phyloP scores from a whole-genome alignment of 495 filamentous ascomycete genomes.

The Talaromyces borbonicus region DNA sequence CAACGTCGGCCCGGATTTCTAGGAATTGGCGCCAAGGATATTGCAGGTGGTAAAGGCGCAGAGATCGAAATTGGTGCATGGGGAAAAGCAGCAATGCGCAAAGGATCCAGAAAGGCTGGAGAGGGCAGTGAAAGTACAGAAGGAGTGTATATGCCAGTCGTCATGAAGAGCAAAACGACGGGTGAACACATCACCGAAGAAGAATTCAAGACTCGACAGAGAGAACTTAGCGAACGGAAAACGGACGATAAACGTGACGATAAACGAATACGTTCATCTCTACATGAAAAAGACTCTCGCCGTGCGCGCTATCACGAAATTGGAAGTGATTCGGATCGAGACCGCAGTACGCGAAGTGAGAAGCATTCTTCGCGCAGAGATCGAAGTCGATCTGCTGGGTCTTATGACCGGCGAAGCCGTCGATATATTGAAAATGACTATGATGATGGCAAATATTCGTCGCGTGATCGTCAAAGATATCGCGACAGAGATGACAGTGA shows the following conservation, averaged over 20 bases:
- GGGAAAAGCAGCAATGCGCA: slow-evolving; percentile 57
- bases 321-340: slow-evolving; percentile 3
- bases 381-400: slow-evolving; percentile 14
- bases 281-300: slow-evolving; percentile 26
- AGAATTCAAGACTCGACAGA: slow-evolving; percentile 43
- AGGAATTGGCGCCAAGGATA: slow-evolving; percentile 71
- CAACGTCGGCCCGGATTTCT: slow-evolving; percentile 68
- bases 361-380: slow-evolving; percentile 16
- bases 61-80: slow-evolving; percentile 69
- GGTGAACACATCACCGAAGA: slow-evolving; percentile 57
- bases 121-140: slow-evolving; percentile 30
- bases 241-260: slow-evolving; percentile 22
- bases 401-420: slow-evolving; percentile 6
- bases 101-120: slow-evolving; percentile 39
- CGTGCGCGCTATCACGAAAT: slow-evolving; percentile 18
- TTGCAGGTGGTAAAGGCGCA: slow-evolving; percentile 48
- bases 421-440: slow-evolving; percentile 6
- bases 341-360: slow-evolving; percentile 13
- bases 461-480: slow-evolving; percentile 1
- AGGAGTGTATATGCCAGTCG: slow-evolving; percentile 55
- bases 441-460: slow-evolving; percentile 4
- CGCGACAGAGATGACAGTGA: slow-evolving; percentile 5
- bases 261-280: slow-evolving; percentile 25
- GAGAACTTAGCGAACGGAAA: slow-evolving; percentile 28
- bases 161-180: slow-evolving; percentile 55